A percentile compares a stretch with the other conserved stretches of the same genome.
phyloP scores from a whole-genome alignment of 2,329 filamentous ascomycete species.

The Hypoxylon sp. region DNA sequence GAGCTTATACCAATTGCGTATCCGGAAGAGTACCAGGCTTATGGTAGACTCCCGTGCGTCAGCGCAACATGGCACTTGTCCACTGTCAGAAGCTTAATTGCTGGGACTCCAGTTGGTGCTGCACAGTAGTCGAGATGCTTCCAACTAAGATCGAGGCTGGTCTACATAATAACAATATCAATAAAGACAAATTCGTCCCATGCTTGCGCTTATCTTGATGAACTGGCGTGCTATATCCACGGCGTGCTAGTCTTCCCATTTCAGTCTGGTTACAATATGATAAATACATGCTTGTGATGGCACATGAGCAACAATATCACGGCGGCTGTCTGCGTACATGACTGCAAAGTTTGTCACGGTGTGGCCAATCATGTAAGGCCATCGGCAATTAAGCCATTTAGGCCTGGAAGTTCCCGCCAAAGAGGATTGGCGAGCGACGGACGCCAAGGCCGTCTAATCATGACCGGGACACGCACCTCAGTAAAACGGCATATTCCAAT shows the following conservation, averaged over 20 bases:
- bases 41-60: slow-evolving; percentile 17
- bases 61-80: slow-evolving; percentile 27
- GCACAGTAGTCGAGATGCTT: slow-evolving; percentile 8
- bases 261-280: slow-evolving; percentile 2
- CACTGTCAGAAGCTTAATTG: slow-evolving; percentile 35
- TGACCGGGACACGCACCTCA: slow-evolving; percentile 21
- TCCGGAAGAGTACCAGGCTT: slow-evolving; percentile 19
- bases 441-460: slow-evolving; percentile 36
- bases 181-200: not conserved
- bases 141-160: slow-evolving; percentile 27
- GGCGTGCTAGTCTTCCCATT: not conserved
- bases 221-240: not conserved
- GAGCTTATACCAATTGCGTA: slow-evolving; percentile 21
- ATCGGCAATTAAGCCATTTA: slow-evolving; percentile 39
- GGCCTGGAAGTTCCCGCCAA: slow-evolving; percentile 34
- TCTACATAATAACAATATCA: slow-evolving; percentile 23
- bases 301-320: slow-evolving; percentile 28
- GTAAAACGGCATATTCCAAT: slow-evolving; percentile 34
- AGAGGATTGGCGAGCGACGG: slow-evolving; percentile 27
- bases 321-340: slow-evolving; percentile 31
- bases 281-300: slow-evolving; percentile 15
- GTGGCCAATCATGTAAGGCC: slow-evolving; percentile 27
- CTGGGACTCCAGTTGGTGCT: slow-evolving; percentile 15
- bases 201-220: slow-evolving; percentile 19
- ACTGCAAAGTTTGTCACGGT: slow-evolving; percentile 12